Base-by-base conservation (phyloP, 805 yeast genomes). In the Yarrowia sp. region DNA sequence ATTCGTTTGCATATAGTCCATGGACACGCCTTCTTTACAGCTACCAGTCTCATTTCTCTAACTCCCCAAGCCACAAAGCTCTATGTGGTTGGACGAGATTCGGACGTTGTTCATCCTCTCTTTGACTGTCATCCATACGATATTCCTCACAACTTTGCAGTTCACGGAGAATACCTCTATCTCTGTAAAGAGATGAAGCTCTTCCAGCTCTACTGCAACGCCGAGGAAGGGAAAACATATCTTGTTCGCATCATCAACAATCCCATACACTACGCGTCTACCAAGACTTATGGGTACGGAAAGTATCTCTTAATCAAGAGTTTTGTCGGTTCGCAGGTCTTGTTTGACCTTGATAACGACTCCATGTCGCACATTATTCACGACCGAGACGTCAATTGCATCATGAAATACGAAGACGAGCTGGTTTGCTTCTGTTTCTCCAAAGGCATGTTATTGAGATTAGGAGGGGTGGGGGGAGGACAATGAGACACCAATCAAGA, bases 81-180 rank as follows among this genome's bases (percentile, higher is more conserved):
- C 12, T 45, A 45, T 8, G 42, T 59, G 4, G 65, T 59, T 0
- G 65, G 19, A 1, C 32, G 19, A 3, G 52, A 35, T 43, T 59
- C 65, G 0, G 14, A 32, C 16, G n/a, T 2, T 15, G 42, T 59
- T 1, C 42, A 45, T 45, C 35, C 65, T 10, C 52, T 59, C 8
- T 59, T 59, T 59, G 65, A 59, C 35, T 59, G 65, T 10, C 65
- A 59, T 14, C 65, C 65, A 4, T 59, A 59, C 14, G 65, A 59
- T n/a, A 59, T 59, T 42, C 65, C 65, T 4, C 65, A 59, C 42
- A 59, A 59, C 22, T 59, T 59, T 45, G 52, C 65, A 1, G 65
- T 59, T 1, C 65, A 45, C 8, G 65, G 52, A 16, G 65, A 59
- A 52, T 45, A 43, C 14, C 52, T 59, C 3, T 59, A 59, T 9